Percentiles rank a stretch among this genome's conserved stretches.
phyloP scores from a whole-genome alignment of 352 stramenopile genomes.

The Phytophthora syringae region DNA sequence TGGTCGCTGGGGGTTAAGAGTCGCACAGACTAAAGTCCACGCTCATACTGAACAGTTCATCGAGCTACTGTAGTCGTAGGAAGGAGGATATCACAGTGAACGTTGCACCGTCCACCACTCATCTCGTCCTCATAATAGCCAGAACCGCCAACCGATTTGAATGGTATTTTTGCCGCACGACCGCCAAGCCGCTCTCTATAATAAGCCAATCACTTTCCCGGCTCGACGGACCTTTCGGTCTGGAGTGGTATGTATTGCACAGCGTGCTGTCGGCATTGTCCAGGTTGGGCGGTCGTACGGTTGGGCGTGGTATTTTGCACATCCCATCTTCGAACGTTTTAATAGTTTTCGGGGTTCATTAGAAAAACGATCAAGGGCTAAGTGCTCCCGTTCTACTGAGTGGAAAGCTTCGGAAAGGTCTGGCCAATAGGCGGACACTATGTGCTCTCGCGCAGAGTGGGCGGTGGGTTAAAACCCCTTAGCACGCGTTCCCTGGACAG shows the following conservation, averaged over 20 bases:
- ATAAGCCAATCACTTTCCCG: conserved; percentile 10
- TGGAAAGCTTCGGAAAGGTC: not conserved
- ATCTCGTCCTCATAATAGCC: too few species aligned
- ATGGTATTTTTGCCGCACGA: not conserved
- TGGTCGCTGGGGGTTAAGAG: too few species aligned
- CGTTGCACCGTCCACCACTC: too few species aligned
- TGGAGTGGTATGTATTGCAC: conserved; percentile 3
- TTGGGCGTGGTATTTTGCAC: not conserved
- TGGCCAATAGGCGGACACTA: not conserved
- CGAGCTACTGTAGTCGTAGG: too few species aligned
- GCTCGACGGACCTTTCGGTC: not conserved
- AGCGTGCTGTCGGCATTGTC: not conserved
- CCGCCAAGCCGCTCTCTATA: conserved; percentile 1
- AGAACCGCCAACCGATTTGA: not conserved
- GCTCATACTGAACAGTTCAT: too few species aligned
- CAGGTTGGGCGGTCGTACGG: not conserved
- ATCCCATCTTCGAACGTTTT: not conserved
- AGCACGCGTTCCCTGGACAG: not conserved
- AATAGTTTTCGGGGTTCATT: not conserved
- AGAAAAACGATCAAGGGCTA: not conserved
- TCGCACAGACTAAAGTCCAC: too few species aligned
- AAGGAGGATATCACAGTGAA: too few species aligned
- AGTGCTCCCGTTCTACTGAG: not conserved
- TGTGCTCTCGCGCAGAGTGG: conserved; percentile 5
- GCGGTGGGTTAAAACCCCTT: not conserved